These are phyloP conservation scores for Naganishia cerealis DNA, from an alignment of 1,284 basidiomycete genomes.

Conservation along the genomic window DNA sequence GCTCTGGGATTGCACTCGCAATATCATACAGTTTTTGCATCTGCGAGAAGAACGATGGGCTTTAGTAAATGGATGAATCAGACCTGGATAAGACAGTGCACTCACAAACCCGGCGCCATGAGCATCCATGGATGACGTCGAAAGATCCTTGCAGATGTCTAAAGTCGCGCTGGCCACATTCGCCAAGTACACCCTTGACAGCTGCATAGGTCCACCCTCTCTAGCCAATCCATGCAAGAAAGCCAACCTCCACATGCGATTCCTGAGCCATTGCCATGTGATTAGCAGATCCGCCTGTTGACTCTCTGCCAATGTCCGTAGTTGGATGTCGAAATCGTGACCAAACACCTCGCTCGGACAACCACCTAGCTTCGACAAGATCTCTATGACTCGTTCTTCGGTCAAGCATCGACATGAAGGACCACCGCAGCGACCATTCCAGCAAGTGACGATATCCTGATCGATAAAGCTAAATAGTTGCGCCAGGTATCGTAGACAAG, in stretches of 20 bases:
- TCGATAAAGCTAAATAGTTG: slow-evolving; percentile 41
- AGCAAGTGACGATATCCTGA: slow-evolving; percentile 40
- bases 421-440: slow-evolving; percentile 38
- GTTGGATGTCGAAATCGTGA: slow-evolving; percentile 30
- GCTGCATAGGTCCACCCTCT: slow-evolving; percentile 31
- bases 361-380: slow-evolving; percentile 34
- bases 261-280: slow-evolving; percentile 46
- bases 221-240: slow-evolving; percentile 37
- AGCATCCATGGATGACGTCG: slow-evolving; percentile 38
- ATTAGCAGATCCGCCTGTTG: slow-evolving; percentile 44
- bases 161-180: slow-evolving; percentile 39
- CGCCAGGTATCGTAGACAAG: slow-evolving; percentile 37
- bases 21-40: slow-evolving; percentile 43
- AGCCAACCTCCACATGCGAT: slow-evolving; percentile 41
- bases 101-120: slow-evolving; percentile 43
- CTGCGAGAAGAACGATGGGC: neutral
- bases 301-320: slow-evolving; percentile 35
- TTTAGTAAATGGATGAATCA: neutral
- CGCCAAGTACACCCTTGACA: slow-evolving; percentile 39
- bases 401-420: slow-evolving; percentile 35
- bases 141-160: slow-evolving; percentile 38
- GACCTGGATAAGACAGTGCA: neutral
- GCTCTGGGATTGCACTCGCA: slow-evolving; percentile 36
- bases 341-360: slow-evolving; percentile 38
- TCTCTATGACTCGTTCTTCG: slow-evolving; percentile 15